Conservation (phyloP, 495 filamentous ascomycete genomes). For the Penicillium diatomitis region DNA sequence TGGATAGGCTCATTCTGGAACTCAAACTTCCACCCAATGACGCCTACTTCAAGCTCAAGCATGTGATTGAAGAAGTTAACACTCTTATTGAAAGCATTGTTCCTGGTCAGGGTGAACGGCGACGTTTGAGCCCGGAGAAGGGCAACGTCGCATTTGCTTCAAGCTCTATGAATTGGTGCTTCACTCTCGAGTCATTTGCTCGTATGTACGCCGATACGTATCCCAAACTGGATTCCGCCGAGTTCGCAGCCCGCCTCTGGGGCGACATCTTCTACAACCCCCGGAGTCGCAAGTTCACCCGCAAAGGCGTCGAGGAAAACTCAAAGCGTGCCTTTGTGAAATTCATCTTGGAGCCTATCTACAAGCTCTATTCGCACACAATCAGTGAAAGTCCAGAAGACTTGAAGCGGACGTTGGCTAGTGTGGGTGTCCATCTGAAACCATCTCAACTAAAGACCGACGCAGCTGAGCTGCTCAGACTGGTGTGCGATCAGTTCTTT, state of each 20-base stretch:
- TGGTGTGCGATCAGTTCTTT: conserved; percentile 94
- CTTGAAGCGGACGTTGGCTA: conserved; percentile 68
- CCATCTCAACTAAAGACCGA: conserved; percentile 85
- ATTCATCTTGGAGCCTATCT: conserved; percentile 92
- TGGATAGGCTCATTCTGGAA: conserved; percentile 91
- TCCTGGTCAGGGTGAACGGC: conserved; percentile 71
- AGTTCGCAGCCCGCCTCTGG: conserved; percentile 80
- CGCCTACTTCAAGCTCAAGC: conserved; percentile 97
- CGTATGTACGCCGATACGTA: conserved; percentile 93
- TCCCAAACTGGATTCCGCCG: conserved; percentile 63
- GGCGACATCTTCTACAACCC: conserved; percentile 97
- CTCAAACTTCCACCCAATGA: conserved; percentile 90
- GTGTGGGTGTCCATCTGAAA: conserved; percentile 76
- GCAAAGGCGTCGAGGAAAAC: conserved; percentile 72
- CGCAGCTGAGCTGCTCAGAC: conserved; percentile 76
- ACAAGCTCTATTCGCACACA: conserved; percentile 94
- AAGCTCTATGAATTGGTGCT: conserved; percentile 90
- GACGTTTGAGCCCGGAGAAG: conserved; percentile 86
- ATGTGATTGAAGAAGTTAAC: conserved; percentile 96
- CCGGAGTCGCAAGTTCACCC: conserved; percentile 75
- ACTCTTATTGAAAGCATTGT: conserved; percentile 82
- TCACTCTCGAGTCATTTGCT: conserved; percentile 85
- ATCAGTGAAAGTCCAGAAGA: conserved; percentile 86
- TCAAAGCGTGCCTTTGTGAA: conserved; percentile 85
- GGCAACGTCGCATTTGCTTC: conserved; percentile 95